Evolutionary conservation across 2,329 filamentous ascomycete species (phyloP), one percentile per base, ranked within the genome.

Genomic region (Cladobotryum mycophilum): DNA sequence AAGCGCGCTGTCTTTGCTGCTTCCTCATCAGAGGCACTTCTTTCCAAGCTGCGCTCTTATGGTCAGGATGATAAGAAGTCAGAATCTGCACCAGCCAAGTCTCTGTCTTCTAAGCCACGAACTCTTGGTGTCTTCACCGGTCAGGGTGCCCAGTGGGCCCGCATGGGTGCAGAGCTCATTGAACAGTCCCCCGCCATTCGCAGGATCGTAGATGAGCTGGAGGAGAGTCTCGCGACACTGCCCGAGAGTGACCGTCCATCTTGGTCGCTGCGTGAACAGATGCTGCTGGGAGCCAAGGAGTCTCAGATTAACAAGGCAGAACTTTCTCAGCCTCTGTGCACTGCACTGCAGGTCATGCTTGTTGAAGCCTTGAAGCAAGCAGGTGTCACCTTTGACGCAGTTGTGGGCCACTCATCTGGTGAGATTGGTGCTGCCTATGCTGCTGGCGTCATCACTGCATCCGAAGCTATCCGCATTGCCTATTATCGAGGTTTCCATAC

Each of bases 131-230:
- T 67, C 14, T 67, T 67, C 52, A 68, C 65, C 1, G 65, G 65
- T 3, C 65, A 68, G 45, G 66, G 66, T 8, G 64, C 65, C 1
- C 64, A 68, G 43, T 67, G 60, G 60, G 47, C 60, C 1, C 34
- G 51, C 1, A 70, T 70, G 67, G 67, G 66, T 11, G 49, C 51
- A 38, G 36, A 38, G 36, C 36, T 57, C 34, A 25, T 54, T n/a
- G 42, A 41, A 14, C 5, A 38, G 12, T 38, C 36, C 12, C 5
- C 36, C 12, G 36, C 13, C 36, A n/a, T 38, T n/a, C 14, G 14
- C 13, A 38, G 12, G 36, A 38, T 38, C n/a, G 36, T 38, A 7
- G 36, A 38, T 3, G 36, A 42, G 15, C 5, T 42, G 13, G 41
- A 42, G 13, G n/a, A 42, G 20, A 20, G 17, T 22, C 20, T 42